Conservation (phyloP, 169 alveolate species). For the Eimeria maxima region DNA sequence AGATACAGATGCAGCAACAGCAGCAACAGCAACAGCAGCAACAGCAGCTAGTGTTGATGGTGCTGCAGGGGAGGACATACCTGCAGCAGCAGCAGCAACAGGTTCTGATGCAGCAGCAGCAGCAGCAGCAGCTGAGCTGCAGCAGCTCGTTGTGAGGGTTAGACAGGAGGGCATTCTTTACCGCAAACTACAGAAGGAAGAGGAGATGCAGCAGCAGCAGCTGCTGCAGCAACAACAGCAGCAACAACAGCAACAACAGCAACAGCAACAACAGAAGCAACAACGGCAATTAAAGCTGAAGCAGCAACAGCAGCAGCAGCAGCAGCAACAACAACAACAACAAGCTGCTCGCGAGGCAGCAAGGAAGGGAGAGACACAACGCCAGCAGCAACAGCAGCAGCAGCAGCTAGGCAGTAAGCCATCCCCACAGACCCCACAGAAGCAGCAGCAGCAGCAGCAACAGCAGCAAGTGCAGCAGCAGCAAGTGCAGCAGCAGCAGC, state of each 20-base stretch:
- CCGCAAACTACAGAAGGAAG: not conserved
- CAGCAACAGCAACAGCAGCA: not conserved
- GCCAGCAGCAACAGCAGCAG: constrained; percentile 3
- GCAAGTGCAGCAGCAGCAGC: constrained; percentile 8
- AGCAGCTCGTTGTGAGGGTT: constrained; percentile 33
- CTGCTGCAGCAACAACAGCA: not conserved
- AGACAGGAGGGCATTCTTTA: constrained; percentile 23
- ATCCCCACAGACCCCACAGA: not conserved
- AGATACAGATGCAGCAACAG: not conserved
- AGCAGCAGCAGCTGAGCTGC: not conserved
- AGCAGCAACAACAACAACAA: not conserved
- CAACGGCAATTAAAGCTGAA: not conserved
- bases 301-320: not conserved
- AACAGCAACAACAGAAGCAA: not conserved
- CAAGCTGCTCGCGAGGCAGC: no score
- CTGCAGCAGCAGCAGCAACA: no score
- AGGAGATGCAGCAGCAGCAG: not conserved
- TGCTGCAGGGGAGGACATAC: not conserved
- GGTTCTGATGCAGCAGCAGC: no score
- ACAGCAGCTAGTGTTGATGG: not conserved
- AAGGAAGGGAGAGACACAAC: no score
- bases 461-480: no score
- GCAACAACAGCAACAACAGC: not conserved
- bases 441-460: not conserved
- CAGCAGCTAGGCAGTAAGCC: not conserved